These are phyloP conservation scores for Aspergillus intermedius DNA, from an alignment of 2,329 filamentous ascomycete species.

Conservation along the genomic window DNA sequence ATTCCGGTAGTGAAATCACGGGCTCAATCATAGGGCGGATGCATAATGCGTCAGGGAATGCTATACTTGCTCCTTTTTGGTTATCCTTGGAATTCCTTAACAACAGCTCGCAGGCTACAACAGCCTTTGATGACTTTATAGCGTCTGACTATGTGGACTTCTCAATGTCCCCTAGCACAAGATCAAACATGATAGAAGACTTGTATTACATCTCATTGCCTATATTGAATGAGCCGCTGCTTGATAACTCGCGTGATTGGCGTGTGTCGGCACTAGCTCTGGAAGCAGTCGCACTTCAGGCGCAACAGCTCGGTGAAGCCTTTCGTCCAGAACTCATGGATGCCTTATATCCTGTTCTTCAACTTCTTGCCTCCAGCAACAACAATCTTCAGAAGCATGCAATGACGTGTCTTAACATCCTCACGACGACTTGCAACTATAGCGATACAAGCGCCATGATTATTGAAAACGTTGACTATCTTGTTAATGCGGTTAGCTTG, in stretches of 20 bases:
- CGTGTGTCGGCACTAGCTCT: conserved; percentile 70
- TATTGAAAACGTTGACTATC: conserved; percentile 88
- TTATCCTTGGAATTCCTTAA: conserved; percentile 66
- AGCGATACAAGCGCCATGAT: conserved; percentile 67
- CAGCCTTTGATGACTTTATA: conserved; percentile 63
- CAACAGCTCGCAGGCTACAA: conserved; percentile 45
- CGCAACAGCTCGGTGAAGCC: conserved; percentile 56
- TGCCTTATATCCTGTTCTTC: conserved; percentile 81
- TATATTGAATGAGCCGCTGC: conserved; percentile 32
- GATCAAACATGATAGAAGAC: conserved; percentile 37
- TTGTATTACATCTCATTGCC: conserved; percentile 39
- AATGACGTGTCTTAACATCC: conserved; percentile 70
- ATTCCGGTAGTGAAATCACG: conserved; percentile 47
- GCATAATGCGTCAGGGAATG: conserved; percentile 51
- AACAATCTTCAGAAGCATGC: conserved; percentile 69
- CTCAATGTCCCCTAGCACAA: conserved; percentile 16
- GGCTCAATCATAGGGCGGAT: conserved; percentile 60
- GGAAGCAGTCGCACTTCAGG: conserved; percentile 72
- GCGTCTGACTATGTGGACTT: conserved; percentile 39
- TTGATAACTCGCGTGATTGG: conserved; percentile 53
- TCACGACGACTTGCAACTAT: conserved; percentile 73
- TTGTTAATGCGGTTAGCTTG: conserved; percentile 85
- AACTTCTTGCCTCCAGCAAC: conserved; percentile 71
- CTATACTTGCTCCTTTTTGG: conserved; percentile 70
- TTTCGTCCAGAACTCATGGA: conserved; percentile 87